Evolutionary conservation across 31 red algal species (phyloP).

Genomic region (Pterothamnion heteromorphum): DNA sequence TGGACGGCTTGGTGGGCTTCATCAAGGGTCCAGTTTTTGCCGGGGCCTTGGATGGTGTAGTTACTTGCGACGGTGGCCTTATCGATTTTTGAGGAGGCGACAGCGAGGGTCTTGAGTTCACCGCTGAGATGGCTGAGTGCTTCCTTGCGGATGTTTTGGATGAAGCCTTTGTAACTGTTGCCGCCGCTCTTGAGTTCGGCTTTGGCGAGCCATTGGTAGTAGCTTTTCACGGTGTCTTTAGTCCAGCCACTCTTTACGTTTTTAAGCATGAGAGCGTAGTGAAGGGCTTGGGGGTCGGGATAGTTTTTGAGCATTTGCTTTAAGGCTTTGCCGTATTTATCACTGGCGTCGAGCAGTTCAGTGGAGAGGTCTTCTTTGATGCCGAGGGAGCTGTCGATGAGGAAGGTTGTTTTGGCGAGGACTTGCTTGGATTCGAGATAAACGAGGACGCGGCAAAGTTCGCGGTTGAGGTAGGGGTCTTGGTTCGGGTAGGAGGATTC

Average conservation of each 20-base stretch:
- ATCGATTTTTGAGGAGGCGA: background rate
- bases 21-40: background rate
- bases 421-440: background rate
- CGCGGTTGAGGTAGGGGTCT: background rate
- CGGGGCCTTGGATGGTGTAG: background rate
- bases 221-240: background rate
- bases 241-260: background rate
- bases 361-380: background rate
- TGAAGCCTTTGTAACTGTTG: conserved; percentile 3
- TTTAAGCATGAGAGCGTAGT: background rate
- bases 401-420: background rate
- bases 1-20: background rate
- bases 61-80: background rate
- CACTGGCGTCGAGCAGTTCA: background rate
- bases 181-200: background rate
- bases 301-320: background rate
- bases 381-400: background rate
- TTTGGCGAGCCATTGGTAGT: background rate
- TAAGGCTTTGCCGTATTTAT: background rate
- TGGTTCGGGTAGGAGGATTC: background rate
- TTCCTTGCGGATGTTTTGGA: background rate
- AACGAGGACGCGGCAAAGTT: background rate
- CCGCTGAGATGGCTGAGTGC: background rate
- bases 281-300: background rate
- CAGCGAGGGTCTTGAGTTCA: background rate